These are phyloP conservation scores for Fusarium avenaceum DNA, from an alignment of 2,329 filamentous ascomycete genomes.

Conservation along the genomic window DNA sequence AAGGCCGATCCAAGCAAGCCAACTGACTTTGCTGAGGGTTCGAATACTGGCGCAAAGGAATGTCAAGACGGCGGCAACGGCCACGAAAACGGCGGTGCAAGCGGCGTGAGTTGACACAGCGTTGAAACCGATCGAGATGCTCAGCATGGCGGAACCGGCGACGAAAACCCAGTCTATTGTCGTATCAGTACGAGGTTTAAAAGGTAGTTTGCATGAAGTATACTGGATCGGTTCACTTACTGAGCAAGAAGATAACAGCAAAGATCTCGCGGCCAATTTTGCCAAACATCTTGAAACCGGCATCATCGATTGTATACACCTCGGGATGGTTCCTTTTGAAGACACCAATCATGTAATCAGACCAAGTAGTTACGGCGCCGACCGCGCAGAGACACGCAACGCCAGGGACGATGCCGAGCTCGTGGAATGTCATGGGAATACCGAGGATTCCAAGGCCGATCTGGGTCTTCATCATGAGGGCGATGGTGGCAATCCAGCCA, in stretches of 20 bases:
- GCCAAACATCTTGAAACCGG: conserved; percentile 62
- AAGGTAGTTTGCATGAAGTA: too few relatives aligned
- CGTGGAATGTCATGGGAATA: conserved; percentile 61
- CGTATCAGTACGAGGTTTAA: conserved; percentile 3
- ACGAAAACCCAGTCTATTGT: conserved; percentile 47
- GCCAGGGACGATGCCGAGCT: conserved; percentile 63
- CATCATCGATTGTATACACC: conserved; percentile 67
- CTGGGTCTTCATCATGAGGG: conserved; percentile 62
- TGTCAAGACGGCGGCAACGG: conserved; percentile 48
- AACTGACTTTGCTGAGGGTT: conserved; percentile 50
- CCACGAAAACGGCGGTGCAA: conserved; percentile 58
- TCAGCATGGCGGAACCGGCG: conserved; percentile 58
- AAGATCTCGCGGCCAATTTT: conserved; percentile 59
- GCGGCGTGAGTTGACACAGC: conserved; percentile 54
- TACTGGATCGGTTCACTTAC: conserved; percentile 39
- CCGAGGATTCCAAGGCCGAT: conserved; percentile 64
- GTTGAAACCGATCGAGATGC: conserved; percentile 57
- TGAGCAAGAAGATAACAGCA: conserved; percentile 53
- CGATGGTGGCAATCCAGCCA: conserved; percentile 58
- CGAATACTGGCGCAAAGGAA: conserved; percentile 52
- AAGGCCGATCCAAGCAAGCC: conserved; percentile 52
- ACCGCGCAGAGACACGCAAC: conserved; percentile 59
- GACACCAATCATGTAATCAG: conserved; percentile 61
- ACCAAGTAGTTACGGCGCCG: conserved; percentile 62
- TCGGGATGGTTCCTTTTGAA: conserved; percentile 65